Percentiles rank a stretch among this genome's conserved stretches.
Conservation (phyloP, 1,139 yeast species). For the Suhomyces kunorum region DNA sequence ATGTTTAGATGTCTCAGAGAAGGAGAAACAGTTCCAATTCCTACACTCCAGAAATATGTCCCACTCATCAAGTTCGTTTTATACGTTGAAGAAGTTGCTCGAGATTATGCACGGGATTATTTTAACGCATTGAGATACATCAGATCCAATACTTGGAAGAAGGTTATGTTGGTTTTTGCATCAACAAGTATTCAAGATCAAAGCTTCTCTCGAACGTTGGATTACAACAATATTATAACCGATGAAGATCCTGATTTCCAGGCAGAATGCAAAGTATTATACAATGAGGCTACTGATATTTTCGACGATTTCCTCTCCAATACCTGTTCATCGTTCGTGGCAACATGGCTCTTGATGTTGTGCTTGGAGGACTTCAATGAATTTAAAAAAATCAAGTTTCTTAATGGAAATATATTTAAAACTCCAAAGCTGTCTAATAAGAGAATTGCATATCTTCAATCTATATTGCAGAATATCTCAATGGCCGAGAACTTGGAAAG, state of each 20-base stretch:
- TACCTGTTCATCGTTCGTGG: conserved; percentile 31
- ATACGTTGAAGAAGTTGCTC: conserved; percentile 39
- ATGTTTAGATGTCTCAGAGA: conserved; percentile 36
- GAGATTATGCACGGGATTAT: conserved; percentile 41
- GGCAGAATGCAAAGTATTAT: conserved; percentile 30
- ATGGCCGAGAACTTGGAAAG: conserved; percentile 43
- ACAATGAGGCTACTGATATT: conserved; percentile 34
- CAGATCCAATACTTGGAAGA: conserved; percentile 56
- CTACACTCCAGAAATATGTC: conserved; percentile 40
- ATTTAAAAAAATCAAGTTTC: conserved; percentile 26
- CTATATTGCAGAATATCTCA: conserved; percentile 37
- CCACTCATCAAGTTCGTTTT: conserved; percentile 55
- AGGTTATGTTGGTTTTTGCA: conserved; percentile 52
- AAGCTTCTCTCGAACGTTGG: conserved; percentile 57
- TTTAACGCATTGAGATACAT: conserved; percentile 42
- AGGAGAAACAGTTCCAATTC: conserved; percentile 46
- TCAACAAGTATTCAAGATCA: conserved; percentile 55
- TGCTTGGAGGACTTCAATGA: conserved; percentile 43
- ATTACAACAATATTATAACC: conserved; percentile 38
- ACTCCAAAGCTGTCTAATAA: conserved; percentile 34
- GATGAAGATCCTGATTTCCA: conserved; percentile 31
- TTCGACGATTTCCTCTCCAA: conserved; percentile 29
- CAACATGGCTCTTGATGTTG: conserved; percentile 37
- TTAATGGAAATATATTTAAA: not conserved
- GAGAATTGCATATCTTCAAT: conserved; percentile 34